Conservation (phyloP, 768 basidiomycete genomes). For the Suillus cothurnatus region DNA sequence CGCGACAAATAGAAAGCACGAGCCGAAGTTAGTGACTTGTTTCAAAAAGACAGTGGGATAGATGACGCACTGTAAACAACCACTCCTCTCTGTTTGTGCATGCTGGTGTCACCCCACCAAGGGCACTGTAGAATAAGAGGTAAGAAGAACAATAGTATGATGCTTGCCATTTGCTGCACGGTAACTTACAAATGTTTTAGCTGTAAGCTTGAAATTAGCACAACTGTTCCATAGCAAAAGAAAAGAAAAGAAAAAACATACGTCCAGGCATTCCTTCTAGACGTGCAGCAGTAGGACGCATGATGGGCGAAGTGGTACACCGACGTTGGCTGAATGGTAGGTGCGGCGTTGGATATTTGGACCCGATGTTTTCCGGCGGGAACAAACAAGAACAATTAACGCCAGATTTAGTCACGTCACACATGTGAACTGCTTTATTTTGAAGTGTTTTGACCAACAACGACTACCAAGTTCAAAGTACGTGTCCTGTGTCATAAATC, state of each 20-base stretch:
- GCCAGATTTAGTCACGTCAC: not conserved
- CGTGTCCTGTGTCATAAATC: not conserved
- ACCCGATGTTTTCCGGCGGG: conserved; percentile 32
- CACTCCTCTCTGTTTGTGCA: conserved; percentile 75
- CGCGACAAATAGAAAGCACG: not conserved
- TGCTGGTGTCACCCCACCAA: conserved; percentile 88
- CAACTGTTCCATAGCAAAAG: conserved; percentile 1
- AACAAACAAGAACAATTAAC: conserved; percentile 39
- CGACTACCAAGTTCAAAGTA: conserved; percentile 20
- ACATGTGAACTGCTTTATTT: not conserved
- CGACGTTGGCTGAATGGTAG: conserved; percentile 4
- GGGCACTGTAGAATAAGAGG: conserved; percentile 52
- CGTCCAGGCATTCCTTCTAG: conserved; percentile 83
- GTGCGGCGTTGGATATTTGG: conserved; percentile 5
- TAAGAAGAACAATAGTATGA: not conserved
- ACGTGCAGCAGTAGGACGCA: conserved; percentile 55
- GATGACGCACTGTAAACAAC: conserved; percentile 73
- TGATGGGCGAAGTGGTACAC: conserved; percentile 31
- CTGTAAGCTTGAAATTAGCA: conserved; percentile 38
- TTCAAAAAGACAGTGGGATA: conserved; percentile 2
- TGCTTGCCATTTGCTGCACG: not conserved
- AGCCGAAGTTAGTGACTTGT: not conserved
- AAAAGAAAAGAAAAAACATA: conserved; percentile 41
- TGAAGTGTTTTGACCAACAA: conserved; percentile 6
- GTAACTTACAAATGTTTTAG: conserved; percentile 77